Evolutionary conservation across 768 basidiomycete species (phyloP).

Genomic region (Mycena epipterygia): DNA sequence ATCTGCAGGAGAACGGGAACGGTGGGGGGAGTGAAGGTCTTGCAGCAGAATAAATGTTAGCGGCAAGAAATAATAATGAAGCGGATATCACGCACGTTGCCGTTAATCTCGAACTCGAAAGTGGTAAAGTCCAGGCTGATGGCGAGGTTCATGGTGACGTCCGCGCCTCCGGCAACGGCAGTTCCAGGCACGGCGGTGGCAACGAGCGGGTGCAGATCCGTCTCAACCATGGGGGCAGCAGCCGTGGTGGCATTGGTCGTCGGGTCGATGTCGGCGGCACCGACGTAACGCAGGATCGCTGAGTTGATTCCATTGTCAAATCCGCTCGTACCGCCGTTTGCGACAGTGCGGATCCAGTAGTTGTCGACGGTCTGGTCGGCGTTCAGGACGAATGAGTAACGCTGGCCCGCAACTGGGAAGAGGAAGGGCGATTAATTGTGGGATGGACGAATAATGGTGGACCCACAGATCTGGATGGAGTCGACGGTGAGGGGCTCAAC

Average conservation of each 20-base stretch:
- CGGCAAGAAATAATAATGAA: neutral
- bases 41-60: neutral
- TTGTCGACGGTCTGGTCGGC: constrained; percentile 63
- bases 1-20: constrained; percentile 66
- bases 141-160: constrained; percentile 21
- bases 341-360: constrained; percentile 63
- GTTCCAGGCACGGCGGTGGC: constrained; percentile 48
- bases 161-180: constrained; percentile 35
- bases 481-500: constrained; percentile 59
- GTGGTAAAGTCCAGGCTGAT: constrained; percentile 21
- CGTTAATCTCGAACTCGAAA: constrained; percentile 22
- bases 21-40: constrained; percentile 50
- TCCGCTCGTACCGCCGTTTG: constrained; percentile 41
- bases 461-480: constrained; percentile 56
- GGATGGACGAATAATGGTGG: constrained; percentile 33
- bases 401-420: constrained; percentile 44
- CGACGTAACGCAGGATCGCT: constrained; percentile 66
- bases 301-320: constrained; percentile 58
- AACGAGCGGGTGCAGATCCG: constrained; percentile 49
- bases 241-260: constrained; percentile 40
- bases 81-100: neutral
- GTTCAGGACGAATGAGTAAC: constrained; percentile 59
- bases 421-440: neutral
- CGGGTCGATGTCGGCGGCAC: constrained; percentile 47
- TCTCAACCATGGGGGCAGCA: constrained; percentile 52